Percentiles rank a stretch among this genome's conserved stretches.
These are phyloP conservation scores for Zygosaccharomyces rouxii DNA, from an alignment of 805 yeast species.

Conservation along the genomic window DNA sequence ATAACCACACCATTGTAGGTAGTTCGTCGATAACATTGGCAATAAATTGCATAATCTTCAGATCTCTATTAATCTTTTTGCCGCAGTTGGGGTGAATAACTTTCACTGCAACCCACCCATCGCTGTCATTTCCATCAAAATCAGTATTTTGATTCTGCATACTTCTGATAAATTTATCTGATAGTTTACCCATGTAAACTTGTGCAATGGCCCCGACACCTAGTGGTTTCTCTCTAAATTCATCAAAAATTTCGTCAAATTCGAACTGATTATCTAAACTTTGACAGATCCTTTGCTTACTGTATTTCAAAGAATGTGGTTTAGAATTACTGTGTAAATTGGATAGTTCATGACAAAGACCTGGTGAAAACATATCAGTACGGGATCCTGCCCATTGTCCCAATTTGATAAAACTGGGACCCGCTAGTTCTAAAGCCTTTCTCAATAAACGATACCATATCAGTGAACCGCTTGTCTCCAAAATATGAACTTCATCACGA, in stretches of 20 bases:
- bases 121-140: conserved; percentile 16
- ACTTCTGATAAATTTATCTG: conserved; percentile 40
- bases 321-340: conserved; percentile 78
- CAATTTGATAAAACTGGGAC: conserved; percentile 84
- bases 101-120: conserved; percentile 76
- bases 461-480: conserved; percentile 55
- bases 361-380: conserved; percentile 82
- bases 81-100: conserved; percentile 88
- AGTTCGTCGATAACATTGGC: conserved; percentile 64
- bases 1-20: conserved; percentile 98
- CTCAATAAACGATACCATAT: conserved; percentile 69
- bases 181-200: conserved; percentile 73
- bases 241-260: conserved; percentile 76
- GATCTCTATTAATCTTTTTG: conserved; percentile 67
- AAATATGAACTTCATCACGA: conserved; percentile 9
- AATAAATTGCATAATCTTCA: conserved; percentile 75
- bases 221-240: conserved; percentile 67
- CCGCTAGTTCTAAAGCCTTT: conserved; percentile 72
- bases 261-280: conserved; percentile 48
- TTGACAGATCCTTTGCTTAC: conserved; percentile 52
- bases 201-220: conserved; percentile 99
- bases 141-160: conserved; percentile 13
- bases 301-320: conserved; percentile 60
- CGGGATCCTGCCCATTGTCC: conserved; percentile 99
- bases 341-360: conserved; percentile 71